Base-by-base conservation (phyloP, 345 rosid species). In the Hevea brasiliensis region DNA sequence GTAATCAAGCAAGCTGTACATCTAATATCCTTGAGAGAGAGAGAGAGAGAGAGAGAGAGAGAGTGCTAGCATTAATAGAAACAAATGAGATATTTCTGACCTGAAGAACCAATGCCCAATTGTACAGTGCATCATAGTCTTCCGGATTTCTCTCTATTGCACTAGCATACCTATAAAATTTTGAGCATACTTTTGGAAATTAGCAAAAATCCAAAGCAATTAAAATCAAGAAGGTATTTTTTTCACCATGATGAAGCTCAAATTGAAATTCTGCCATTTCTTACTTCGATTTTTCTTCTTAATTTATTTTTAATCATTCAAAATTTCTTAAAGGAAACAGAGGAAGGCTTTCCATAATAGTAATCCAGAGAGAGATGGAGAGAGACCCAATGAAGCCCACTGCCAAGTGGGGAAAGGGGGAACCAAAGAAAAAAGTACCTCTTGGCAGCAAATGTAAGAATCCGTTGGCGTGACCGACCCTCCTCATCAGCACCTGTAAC, bases 41-140 rank as follows among this genome's bases (percentile, higher is more conserved):
- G 32, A 58, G 24, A 55, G 26, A 8, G n/a, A 50, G 7, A 50
- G 14, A 47, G 29, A 48, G 50, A 21, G n/a, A 7, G 35, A 48
- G 48, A 66, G 35, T 58, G 20, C 24, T 68, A 60, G 23, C 48
- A 35, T 44, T 40, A 32, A 18, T 8, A 23, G 12, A 67, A 1
- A 3, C 17, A 66, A 66, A 26, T 44, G 57, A 26, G 65, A 59
- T 24, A 53, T 70, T 69, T 71, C 80, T 76, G 35, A 92, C 99
- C 99, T 95, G 99, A 84, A 95, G 98, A 83, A 95, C 94, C 88
- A 95, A 85, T 44, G 97, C 99, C 99, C 99, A 95, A 72, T 95
- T 95, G 85, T 92, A 95, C 20, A 95, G 74, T 18, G 99, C 97
- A 81, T 95, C 99, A 83, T 91, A 90, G 82, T 95, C 98, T 55